Percentiles rank a stretch among this genome's conserved stretches.
Conservation (phyloP, 192 early-diverging fungal genomes). For the Piromyces finnis region DNA sequence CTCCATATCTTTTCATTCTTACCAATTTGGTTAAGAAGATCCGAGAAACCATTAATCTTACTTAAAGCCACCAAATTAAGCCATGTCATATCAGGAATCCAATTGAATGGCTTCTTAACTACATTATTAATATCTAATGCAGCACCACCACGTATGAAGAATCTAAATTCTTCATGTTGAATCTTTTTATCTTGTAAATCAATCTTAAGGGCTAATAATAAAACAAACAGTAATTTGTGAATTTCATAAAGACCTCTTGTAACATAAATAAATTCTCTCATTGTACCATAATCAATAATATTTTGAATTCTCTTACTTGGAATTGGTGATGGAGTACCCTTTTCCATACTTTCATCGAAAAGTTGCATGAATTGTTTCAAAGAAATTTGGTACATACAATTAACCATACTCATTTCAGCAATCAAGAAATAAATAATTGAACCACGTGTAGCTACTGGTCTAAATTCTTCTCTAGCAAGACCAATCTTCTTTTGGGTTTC, state of each 20-base stretch:
- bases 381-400: constrained; percentile 45
- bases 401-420: constrained; percentile 50
- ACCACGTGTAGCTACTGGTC: constrained; percentile 38
- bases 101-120: constrained; percentile 46
- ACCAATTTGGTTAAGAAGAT: constrained; percentile 43
- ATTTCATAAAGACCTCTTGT: constrained; percentile 40
- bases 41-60: constrained; percentile 42
- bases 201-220: constrained; percentile 39
- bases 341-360: constrained; percentile 49
- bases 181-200: constrained; percentile 31
- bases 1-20: constrained; percentile 50
- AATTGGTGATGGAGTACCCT: constrained; percentile 38
- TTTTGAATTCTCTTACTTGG: constrained; percentile 45
- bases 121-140: constrained; percentile 46
- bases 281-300: constrained; percentile 48
- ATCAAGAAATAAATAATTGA: constrained; percentile 48
- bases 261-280: constrained; percentile 36
- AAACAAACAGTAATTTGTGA: constrained; percentile 40
- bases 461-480: constrained; percentile 40
- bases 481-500: constrained; percentile 50
- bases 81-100: constrained; percentile 53
- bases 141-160: constrained; percentile 41
- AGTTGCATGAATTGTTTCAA: constrained; percentile 46
- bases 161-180: constrained; percentile 41
- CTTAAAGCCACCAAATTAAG: constrained; percentile 37